Evolutionary conservation across 140 eudicot species (phyloP), one percentile per base, ranked within the genome.

Genomic region (Oenanthe javanica): DNA sequence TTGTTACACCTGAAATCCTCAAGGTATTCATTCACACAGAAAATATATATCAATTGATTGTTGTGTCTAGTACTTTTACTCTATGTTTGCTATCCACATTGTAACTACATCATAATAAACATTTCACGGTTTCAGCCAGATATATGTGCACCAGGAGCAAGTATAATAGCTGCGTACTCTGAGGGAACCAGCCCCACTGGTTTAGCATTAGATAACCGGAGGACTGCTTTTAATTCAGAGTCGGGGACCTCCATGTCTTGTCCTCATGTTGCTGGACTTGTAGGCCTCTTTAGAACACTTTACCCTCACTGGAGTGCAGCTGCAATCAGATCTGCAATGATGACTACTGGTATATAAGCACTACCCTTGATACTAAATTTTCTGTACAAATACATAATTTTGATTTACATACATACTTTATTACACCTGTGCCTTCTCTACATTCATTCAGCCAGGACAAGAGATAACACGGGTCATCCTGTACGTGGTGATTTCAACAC

Each of bases 221-320:
- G 73, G 16, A 79, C 78, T 66, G 38, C 79, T 5, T 85, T 59
- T 42, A 66, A 46, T 36, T 27, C 77, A 4, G 36, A 45, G 6
- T 81, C 84, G 0, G 89, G 89, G 23, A 87, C 91, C 5, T 87
- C 91, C 4, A 83, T 87, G 91, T 74, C 91, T 46, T 87, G 91
- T 80, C 91, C 91, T 67, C 91, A 85, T 75, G 87, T 83, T 12
- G 9, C 91, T 10, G 91, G 86, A 3, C 76, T 82, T 11, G 87
- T 77, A 1, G 89, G 79, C 21, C 76, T 85, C 6, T 78, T 87
- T 45, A 87, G 79, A 21, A 48, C 85, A 15, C 55, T 82, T 43
- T 64, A 87, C 63, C 91, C 91, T 18, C 23, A 66, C 19, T 87
- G 89, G 91, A 82, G 85, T 54, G 81, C 85, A 3, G 87, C 87